Base-by-base conservation (phyloP, 805 yeast species). In the Teunomyces tritomae region DNA sequence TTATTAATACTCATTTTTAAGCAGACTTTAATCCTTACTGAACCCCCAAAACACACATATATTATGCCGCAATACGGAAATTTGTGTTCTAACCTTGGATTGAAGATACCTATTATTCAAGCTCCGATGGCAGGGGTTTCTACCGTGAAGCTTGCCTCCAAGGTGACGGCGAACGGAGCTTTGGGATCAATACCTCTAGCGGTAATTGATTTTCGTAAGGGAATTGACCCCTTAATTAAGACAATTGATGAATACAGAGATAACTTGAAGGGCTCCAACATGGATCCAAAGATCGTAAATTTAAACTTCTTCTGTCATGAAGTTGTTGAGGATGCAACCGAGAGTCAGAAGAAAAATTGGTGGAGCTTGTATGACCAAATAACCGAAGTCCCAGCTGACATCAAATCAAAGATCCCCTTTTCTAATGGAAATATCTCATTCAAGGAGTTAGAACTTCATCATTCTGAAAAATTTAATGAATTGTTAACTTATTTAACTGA, bases 41-140 rank as follows among this genome's bases (percentile, higher is more conserved):
- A 11, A n/a, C 13, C n/a, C 10, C 6, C 8, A 26, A 5, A 5
- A 26, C 9, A 13, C 5, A n/a, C 2, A 8, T 37, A 20, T 26
- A 8, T 16, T n/a, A 45, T 45, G 48, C 39, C 48, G 17, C 39
- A 32, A 17, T 32, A 33, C 9, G 17, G 28, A 4, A 41, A 24
- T 17, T 48, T 44, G 4, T 33, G 41, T n/a, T 39, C 46, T 20
- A 24, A 11, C 16, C 53, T 73, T 17, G 71, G 67, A 3, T 48
- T 72, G n/a, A 64, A 55, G 39, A 58, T 57, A 46, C 83, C 81
- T 3, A 62, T 81, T 3, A 62, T 81, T 30, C 84, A 79, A 55
- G 72, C 85, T 0, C 85, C 85, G 16, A 80, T 81, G 85, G 84
- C 85, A 1, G 84, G 84, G 0, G 70, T 78, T 2, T 65, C 77